Evolutionary conservation across 441 rosid genomes (phyloP), one percentile per base, ranked within the genome.

Genomic region (Omphalea diandra): DNA sequence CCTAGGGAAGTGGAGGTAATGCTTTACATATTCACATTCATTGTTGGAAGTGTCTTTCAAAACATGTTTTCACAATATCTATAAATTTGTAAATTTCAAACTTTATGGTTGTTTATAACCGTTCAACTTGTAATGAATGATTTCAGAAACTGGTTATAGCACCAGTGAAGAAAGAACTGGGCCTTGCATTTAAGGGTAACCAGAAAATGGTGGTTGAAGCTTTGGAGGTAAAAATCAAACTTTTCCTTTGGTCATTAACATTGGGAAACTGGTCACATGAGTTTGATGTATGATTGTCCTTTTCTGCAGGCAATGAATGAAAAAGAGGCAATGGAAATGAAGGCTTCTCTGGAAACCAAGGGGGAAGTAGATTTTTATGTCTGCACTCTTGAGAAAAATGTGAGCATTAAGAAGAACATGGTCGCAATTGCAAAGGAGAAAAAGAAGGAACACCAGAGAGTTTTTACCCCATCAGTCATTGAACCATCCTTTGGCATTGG

Each of bases 401-500:
- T 87, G 35, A 24, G 61, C 63, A 84, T 87, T 67, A 87, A 78
- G 82, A 83, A 80, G 82, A 85, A 63, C 70, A 87, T 89, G 94
- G 82, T 89, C 46, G 50, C 79, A n/a, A 89, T 89, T 73, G 83
- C 88, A n/a, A 89, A 87, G 85, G 86, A 87, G 85, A 87, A 81
- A 73, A 85, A 77, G 85, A 85, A 84, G 70, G 91, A 85, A 73
- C 87, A 89, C 69, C 91, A 87, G 77, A 80, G 94, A 63, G 86
- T 82, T 61, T 89, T 89, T 73, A 87, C 90, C 3, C 91, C 94
- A 17, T 87, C 94, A 7, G 94, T 89, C 46, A 84, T 89, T 44
- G 94, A 89, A 63, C 92, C 94, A 10, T 87, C 94, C 17, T 85
- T 89, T 60, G 92, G 94, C 66, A 84, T 89, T 73, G 94, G 90